These are phyloP conservation scores for Vaccinium darrowii DNA, from an alignment of 148 eudicot genomes.

Conservation along the genomic window DNA sequence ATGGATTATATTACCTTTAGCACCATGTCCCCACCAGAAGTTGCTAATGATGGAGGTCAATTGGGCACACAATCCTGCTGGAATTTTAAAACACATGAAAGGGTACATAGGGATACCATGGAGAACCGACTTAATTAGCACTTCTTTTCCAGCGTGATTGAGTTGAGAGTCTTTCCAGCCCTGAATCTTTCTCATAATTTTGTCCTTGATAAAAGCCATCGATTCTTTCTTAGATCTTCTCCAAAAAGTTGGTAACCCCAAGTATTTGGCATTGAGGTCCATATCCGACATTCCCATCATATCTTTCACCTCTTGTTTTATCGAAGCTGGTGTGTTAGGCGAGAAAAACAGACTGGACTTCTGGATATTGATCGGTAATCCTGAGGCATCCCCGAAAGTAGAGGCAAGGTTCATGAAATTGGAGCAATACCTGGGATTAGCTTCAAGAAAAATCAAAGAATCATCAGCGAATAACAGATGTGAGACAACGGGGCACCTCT, in stretches of 20 bases:
- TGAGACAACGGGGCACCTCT: too few relatives aligned
- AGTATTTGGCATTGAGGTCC: neutral
- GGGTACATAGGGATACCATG: neutral
- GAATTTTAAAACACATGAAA: neutral
- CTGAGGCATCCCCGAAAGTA: too few relatives aligned
- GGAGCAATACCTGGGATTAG: too few relatives aligned
- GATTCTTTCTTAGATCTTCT: neutral
- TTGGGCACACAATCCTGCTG: neutral
- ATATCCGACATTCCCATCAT: too few relatives aligned
- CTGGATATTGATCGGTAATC: too few relatives aligned
- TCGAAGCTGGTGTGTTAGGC: too few relatives aligned
- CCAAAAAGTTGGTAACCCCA: neutral
- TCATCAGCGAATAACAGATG: too few relatives aligned
- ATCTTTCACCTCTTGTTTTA: too few relatives aligned
- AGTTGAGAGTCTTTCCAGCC: neutral
- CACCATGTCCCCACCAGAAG: neutral
- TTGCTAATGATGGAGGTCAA: neutral
- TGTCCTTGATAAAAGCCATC: neutral
- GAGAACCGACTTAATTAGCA: neutral
- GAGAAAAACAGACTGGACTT: too few relatives aligned
- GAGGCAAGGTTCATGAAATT: too few relatives aligned
- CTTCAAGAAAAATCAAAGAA: too few relatives aligned
- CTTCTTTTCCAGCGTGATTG: neutral
- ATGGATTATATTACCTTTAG: neutral
- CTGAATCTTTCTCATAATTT: neutral